A percentile compares a stretch with the other conserved stretches of the same genome.
These are phyloP conservation scores for Rhodosporidiobolus sp. DNA, from an alignment of 768 basidiomycete genomes.

Conservation along the genomic window DNA sequence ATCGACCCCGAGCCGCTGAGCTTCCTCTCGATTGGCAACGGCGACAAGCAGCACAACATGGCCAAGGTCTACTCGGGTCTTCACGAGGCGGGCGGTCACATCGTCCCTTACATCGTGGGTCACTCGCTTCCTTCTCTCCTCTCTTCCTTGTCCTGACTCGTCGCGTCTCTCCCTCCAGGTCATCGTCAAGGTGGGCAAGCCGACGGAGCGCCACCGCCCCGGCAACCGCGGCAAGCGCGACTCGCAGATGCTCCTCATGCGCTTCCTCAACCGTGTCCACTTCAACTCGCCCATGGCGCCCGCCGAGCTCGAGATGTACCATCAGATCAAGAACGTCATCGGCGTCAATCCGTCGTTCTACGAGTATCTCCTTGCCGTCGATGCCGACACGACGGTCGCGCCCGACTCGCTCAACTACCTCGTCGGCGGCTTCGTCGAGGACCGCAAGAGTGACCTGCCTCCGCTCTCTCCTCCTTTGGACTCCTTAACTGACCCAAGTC, in stretches of 20 bases:
- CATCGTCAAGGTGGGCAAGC: conserved; percentile 90
- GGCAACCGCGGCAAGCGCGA: conserved; percentile 99
- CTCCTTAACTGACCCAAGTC: neutral
- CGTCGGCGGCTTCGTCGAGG: conserved; percentile 65
- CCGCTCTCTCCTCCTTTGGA: neutral
- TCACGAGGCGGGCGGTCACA: conserved; percentile 89
- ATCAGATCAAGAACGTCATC: conserved; percentile 99
- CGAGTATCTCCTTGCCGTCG: conserved; percentile 78
- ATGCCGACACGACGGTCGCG: conserved; percentile 92
- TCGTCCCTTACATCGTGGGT: conserved; percentile 82
- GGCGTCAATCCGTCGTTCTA: conserved; percentile 99
- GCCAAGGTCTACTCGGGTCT: conserved; percentile 95
- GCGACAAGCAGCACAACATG: conserved; percentile 73
- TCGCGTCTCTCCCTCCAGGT: conserved; percentile 23
- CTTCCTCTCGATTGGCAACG: conserved; percentile 90
- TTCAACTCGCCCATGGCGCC: conserved; percentile 96
- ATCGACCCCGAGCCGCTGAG: conserved; percentile 91
- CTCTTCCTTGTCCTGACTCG: neutral
- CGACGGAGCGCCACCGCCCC: conserved; percentile 83
- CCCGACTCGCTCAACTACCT: conserved; percentile 82
- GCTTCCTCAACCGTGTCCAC: conserved; percentile 98
- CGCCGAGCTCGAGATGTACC: conserved; percentile 94
- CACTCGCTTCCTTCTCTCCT: neutral
- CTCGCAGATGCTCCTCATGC: conserved; percentile 92
- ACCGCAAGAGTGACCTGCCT: conserved; percentile 23